Base-by-base conservation (phyloP, 2,329 filamentous ascomycete genomes). In the Aspergillus uvarum region DNA sequence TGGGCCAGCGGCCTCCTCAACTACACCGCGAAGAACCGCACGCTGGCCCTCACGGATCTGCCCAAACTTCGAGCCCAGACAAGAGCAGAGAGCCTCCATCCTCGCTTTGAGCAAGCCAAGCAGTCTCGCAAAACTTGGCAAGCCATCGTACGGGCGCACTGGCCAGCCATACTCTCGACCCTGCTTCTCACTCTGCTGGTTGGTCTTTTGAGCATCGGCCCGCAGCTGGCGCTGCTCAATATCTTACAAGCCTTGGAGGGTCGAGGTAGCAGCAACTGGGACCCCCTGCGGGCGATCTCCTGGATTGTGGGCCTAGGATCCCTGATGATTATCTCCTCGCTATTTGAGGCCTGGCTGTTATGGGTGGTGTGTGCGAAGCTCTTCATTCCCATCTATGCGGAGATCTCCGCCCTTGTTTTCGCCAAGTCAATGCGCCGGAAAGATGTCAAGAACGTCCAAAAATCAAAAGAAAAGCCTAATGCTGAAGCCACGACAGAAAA, bases 361-460 rank as follows among this genome's bases (percentile, higher is more conserved):
- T 92, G 88, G 87, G 77, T 88, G 51, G 85, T 85, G 0, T 87
- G 83, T 73, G 81, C 83, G 1, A 82, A 85, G 55, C 72, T 93
- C 11, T 82, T 82, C 48, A 80, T 91, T 24, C 88, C 89, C 0
- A 78, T 93, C n/a, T 85, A 89, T 54, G 83, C 86, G 24, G 87
- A 92, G 67, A 77, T 95, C 2, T 86, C 88, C 2, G 83, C 89
- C 0, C 80, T 92, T 6, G 84, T 94, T 14, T 94, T 93, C 67
- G 84, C 88, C 61, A 95, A 95, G 72, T 85, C 89, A 0, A 86
- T 92, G 81, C 83, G 88, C 47, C 84, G 88, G 51, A 94, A 94
- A 72, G 90, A 93, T 72, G 85, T 90, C 47, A 73, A 72, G 26
- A 48, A 68, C 10, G 52, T 63, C 4, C 68, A 47, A 16, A 32